phyloP scores from a whole-genome alignment of 768 basidiomycete species.

The Cytidiella melzeri region DNA sequence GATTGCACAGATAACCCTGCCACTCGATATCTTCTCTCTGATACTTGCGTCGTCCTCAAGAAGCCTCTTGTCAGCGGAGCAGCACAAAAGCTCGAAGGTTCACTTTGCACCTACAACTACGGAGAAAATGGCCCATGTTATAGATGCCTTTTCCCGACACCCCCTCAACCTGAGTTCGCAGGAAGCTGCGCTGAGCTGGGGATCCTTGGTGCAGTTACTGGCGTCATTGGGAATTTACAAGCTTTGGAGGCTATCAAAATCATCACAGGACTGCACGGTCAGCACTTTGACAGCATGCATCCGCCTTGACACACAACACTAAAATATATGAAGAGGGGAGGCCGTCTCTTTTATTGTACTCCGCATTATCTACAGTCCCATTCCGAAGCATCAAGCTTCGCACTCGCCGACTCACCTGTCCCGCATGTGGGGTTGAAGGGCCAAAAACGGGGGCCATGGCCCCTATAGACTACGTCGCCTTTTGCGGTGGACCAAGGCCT shows the following conservation, averaged over 20 bases:
- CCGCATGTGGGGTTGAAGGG: conserved; percentile 61
- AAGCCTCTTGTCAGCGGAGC: conserved; percentile 91
- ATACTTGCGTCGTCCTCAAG: conserved; percentile 67
- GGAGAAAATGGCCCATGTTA: conserved; percentile 79
- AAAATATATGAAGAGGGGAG: conserved; percentile 38
- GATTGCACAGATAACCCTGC: conserved; percentile 95
- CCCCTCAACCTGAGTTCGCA: conserved; percentile 54
- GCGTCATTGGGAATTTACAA: conserved; percentile 84
- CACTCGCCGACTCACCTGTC: conserved; percentile 59
- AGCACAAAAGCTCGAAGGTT: conserved; percentile 81
- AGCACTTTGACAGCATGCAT: too few species aligned
- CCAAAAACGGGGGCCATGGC: conserved; percentile 40
- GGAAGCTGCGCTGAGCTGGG: conserved; percentile 88
- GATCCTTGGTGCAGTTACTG: conserved; percentile 83
- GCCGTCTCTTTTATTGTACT: conserved; percentile 68
- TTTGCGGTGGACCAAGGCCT: conserved; percentile 71
- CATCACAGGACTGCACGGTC: conserved; percentile 62
- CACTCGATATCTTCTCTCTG: conserved; percentile 90
- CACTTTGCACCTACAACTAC: conserved; percentile 71
- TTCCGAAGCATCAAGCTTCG: conserved; percentile 86
- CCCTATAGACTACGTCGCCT: conserved; percentile 73
- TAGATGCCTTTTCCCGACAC: conserved; percentile 85
- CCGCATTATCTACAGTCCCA: conserved; percentile 59
- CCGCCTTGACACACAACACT: background rate
- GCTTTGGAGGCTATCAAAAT: conserved; percentile 85